Conservation (phyloP, 2,329 filamentous ascomycete species). For the Diaporthe citriasiana region DNA sequence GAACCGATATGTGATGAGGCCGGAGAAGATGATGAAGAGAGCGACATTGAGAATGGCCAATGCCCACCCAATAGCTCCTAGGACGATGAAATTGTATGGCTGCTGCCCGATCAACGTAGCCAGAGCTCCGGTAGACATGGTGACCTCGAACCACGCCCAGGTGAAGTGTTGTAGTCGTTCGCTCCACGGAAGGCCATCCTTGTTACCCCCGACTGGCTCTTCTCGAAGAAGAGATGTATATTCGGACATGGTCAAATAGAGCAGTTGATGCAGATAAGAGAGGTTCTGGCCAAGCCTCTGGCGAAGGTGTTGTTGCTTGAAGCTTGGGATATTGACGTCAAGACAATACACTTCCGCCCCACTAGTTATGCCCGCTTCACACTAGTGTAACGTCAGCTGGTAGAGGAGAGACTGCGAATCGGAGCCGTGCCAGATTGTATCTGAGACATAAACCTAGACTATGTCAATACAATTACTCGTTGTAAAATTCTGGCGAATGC, state of each 20-base stretch:
- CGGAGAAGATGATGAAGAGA: constrained; percentile 63
- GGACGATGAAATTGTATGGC: constrained; percentile 61
- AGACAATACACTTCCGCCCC: not conserved
- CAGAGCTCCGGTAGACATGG: constrained; percentile 53
- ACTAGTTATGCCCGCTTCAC: constrained; percentile 2
- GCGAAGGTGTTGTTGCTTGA: not conserved
- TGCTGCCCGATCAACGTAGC: constrained; percentile 49
- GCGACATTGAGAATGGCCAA: constrained; percentile 65
- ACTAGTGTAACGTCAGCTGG: no score
- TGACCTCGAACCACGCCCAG: constrained; percentile 53
- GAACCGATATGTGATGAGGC: constrained; percentile 70
- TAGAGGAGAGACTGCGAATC: no score
- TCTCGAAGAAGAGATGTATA: not conserved
- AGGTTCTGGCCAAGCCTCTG: not conserved
- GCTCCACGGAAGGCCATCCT: constrained; percentile 19
- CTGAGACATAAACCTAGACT: no score
- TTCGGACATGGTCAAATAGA: not conserved
- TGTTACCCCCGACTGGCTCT: not conserved
- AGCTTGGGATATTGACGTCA: constrained; percentile 14
- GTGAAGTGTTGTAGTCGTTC: constrained; percentile 30
- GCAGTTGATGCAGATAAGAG: not conserved
- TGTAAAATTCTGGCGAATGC: no score
- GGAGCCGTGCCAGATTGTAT: no score
- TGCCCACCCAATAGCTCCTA: constrained; percentile 61
- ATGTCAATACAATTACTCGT: no score